Evolutionary conservation across 2,329 filamentous ascomycete species (phyloP), one percentile per base, ranked within the genome.

Genomic region (Fusarium sp.): DNA sequence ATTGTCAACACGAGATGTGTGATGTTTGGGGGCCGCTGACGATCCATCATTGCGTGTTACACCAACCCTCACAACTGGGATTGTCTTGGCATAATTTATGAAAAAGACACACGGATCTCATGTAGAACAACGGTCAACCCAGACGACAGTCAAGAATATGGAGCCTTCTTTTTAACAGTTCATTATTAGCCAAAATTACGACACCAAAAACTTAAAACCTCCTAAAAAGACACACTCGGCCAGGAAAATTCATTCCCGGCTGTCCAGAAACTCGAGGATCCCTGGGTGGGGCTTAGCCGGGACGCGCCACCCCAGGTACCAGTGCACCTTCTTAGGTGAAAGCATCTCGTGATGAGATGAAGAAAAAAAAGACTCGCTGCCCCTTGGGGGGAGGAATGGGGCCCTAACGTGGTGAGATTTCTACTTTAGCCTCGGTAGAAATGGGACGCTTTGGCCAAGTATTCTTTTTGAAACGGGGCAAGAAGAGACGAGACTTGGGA

Each of bases 291-390:
- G 57, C 66, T 55, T 16, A n/a, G 28, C 61, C 61, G 66, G 47
- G 41, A 23, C 58, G 59, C 47, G 60, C 62, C 58, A 64, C 54
- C 34, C 62, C 40, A 53, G 53, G 36, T 51, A 60, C 53, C 55
- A n/a, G 23, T 31, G 41, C 39, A 43, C 39, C 34, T 34, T 66
- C 59, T 75, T 75, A 74, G 62, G 72, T 75, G 70, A 74, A 74
- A 68, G 60, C 63, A 73, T 75, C 61, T 75, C 72, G 72, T 75
- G 70, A 75, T 75, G 52, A 36, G 55, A 73, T 72, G 60, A 55
- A 44, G 44, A 43, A 34, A 12, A 34, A 12, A 34, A 12, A 34
- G 31, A 27, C 15, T 34, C 18, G n/a, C 11, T 41, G 51, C 31
- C 57, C 48, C 43, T 53, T 44, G 51, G 63, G 31, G 31, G 12